Conservation (phyloP, 1,284 basidiomycete genomes). For the Microbotryomycetes sp. region DNA sequence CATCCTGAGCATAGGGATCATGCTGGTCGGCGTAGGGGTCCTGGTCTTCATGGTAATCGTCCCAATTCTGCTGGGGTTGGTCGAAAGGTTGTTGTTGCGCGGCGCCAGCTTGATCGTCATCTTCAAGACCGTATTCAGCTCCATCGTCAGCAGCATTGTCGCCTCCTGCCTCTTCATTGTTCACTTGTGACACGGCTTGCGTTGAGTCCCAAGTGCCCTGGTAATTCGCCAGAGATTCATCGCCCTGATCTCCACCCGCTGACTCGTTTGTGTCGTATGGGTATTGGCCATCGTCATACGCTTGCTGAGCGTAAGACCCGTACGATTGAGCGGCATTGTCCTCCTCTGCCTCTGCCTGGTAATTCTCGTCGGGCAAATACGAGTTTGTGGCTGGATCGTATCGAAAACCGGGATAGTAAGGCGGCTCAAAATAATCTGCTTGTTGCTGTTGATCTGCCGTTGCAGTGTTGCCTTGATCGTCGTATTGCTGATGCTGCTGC, state of each 20-base stretch:
- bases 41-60: background rate
- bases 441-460: background rate
- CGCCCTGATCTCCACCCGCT: background rate
- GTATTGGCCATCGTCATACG: background rate
- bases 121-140: background rate
- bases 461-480: background rate
- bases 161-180: background rate
- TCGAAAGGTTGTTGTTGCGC: background rate
- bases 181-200: background rate
- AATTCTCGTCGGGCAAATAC: conserved; percentile 24
- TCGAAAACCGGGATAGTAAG: conserved; percentile 28
- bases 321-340: background rate
- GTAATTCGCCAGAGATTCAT: background rate
- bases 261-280: background rate
- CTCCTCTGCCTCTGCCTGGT: conserved; percentile 3
- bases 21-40: conserved; percentile 7
- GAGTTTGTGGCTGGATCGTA: conserved; percentile 25
- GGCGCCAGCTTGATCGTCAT: background rate
- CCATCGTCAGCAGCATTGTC: background rate
- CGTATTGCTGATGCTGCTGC: conserved; percentile 9
- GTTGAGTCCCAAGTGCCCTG: background rate
- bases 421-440: conserved; percentile 6
- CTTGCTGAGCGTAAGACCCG: background rate
- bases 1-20: conserved; percentile 10
- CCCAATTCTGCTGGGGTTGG: background rate